Evolutionary conservation across 371 early-diverging fungal species (phyloP).

Genomic region (Mortierella polycephala): DNA sequence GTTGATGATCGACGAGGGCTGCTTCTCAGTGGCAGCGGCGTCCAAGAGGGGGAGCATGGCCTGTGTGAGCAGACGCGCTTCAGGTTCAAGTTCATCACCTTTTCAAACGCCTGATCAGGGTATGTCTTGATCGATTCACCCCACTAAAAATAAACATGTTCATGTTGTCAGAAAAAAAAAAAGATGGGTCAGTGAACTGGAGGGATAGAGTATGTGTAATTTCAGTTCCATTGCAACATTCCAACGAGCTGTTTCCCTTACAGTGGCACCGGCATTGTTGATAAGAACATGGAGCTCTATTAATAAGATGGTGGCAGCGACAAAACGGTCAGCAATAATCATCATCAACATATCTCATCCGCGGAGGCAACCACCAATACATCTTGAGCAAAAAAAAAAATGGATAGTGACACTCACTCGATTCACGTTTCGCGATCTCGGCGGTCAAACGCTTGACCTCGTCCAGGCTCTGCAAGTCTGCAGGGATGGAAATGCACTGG

Average conservation of each 20-base stretch:
- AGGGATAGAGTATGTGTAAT: not conserved
- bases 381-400: not conserved
- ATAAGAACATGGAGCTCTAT: conserved; percentile 84
- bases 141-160: conserved; percentile 55
- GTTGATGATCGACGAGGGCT: conserved; percentile 83
- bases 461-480: conserved; percentile 77
- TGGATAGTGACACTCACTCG: conserved; percentile 51
- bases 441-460: conserved; percentile 70
- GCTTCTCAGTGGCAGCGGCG: conserved; percentile 65
- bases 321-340: not conserved
- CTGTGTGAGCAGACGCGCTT: conserved; percentile 86
- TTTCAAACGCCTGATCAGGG: conserved; percentile 77
- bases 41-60: conserved; percentile 82
- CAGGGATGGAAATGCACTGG: conserved; percentile 77
- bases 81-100: conserved; percentile 90
- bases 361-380: not conserved
- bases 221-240: too few relatives aligned
- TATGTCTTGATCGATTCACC: conserved; percentile 70
- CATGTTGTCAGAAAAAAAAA: too few relatives aligned
- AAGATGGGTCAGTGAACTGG: not conserved
- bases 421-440: conserved; percentile 69
- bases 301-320: too few relatives aligned
- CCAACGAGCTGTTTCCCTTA: conserved; percentile 8
- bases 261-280: conserved; percentile 89
- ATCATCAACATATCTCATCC: too few relatives aligned